Evolutionary conservation across 768 basidiomycete species (phyloP).

Genomic region (Termitomyces titanicus): DNA sequence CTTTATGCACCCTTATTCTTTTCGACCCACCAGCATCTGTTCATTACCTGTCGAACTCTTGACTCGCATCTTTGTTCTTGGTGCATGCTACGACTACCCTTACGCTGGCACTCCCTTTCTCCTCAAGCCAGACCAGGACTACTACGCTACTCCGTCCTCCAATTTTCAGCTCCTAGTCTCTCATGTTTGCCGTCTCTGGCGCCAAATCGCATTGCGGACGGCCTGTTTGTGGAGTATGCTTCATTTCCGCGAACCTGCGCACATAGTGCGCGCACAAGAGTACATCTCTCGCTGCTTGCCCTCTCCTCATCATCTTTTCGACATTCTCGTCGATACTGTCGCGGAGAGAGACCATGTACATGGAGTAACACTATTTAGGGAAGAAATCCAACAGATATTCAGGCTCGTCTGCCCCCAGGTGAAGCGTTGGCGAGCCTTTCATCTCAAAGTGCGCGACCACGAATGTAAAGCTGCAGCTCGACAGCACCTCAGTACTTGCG

Average conservation of each 20-base stretch:
- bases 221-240: slow-evolving; percentile 54
- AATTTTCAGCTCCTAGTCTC: slow-evolving; percentile 54
- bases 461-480: slow-evolving; percentile 55
- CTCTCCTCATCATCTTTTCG: slow-evolving; percentile 30
- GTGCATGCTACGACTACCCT: slow-evolving; percentile 40
- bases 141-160: slow-evolving; percentile 35
- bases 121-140: slow-evolving; percentile 43
- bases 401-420: slow-evolving; percentile 43
- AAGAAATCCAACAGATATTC: slow-evolving; percentile 46
- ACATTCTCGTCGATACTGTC: slow-evolving; percentile 58
- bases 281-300: slow-evolving; percentile 37
- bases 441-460: slow-evolving; percentile 56
- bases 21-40: slow-evolving; percentile 31
- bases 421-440: slow-evolving; percentile 53
- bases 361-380: slow-evolving; percentile 49
- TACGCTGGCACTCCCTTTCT: slow-evolving; percentile 45
- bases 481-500: slow-evolving; percentile 45
- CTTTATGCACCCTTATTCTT: slow-evolving; percentile 14
- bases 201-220: slow-evolving; percentile 47
- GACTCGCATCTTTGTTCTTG: slow-evolving; percentile 53
- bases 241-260: slow-evolving; percentile 46
- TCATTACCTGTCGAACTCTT: slow-evolving; percentile 58
- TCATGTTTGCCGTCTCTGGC: slow-evolving; percentile 58
- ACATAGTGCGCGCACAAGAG: slow-evolving; percentile 43
- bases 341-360: slow-evolving; percentile 42